Evolutionary conservation across 371 early-diverging fungal genomes (phyloP).

Genomic region (Mortierella sp.): DNA sequence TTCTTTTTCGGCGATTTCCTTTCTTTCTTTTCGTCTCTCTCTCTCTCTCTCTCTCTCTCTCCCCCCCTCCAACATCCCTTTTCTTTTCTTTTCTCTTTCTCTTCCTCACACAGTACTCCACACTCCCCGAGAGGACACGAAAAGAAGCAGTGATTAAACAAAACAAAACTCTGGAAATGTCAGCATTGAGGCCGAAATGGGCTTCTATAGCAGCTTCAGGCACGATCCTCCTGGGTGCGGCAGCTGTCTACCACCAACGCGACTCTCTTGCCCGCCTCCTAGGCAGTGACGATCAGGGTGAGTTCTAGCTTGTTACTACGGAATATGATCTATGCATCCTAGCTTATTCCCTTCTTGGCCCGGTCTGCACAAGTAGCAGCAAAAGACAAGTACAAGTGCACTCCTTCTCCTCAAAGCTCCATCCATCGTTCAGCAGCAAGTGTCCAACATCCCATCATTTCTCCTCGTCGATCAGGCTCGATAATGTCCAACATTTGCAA

Average conservation of each 20-base stretch:
- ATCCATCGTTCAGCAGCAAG: neutral
- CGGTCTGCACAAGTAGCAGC: no score
- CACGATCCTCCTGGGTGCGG: neutral
- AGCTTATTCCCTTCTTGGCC: no score
- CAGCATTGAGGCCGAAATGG: constrained; percentile 3
- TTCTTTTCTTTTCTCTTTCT: no score
- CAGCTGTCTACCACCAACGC: constrained; percentile 29
- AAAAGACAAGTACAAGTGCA: neutral
- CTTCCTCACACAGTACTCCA: no score
- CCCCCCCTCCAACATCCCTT: neutral
- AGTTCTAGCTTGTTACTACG: no score
- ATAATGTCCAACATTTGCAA: neutral
- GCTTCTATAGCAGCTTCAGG: constrained; percentile 9
- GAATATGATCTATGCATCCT: no score
- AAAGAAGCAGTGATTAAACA: no score
- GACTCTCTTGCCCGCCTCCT: constrained; percentile 7
- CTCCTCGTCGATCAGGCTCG: neutral
- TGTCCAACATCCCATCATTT: neutral
- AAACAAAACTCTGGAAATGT: neutral
- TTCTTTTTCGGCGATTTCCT: no score
- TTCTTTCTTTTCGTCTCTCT: constrained; percentile 1
- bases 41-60: neutral
- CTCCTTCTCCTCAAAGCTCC: no score
- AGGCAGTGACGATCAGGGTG: neutral
- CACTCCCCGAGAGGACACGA: no score